Base-by-base conservation (phyloP, 1,284 basidiomycete species). In the Ceratobasidium sp. region DNA sequence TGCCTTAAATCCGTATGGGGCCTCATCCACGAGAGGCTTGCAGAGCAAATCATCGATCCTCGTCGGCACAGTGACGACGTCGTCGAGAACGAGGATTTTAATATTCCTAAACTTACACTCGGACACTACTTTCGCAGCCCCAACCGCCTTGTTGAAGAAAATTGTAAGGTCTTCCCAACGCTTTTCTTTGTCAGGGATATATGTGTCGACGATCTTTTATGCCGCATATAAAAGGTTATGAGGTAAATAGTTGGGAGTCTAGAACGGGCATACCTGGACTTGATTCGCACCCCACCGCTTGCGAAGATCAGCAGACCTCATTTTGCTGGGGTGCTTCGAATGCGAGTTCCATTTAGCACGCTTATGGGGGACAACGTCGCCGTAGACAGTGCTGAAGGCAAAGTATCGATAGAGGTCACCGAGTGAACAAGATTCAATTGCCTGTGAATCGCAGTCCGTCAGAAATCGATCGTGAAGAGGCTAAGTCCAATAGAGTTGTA, bases 1-100 rank as follows among this genome's bases (percentile, higher is more conserved):
- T 48, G 33, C 51, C 47, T 15, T 22, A 17, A 65, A 65, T 17
- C 63, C 48, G 29, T 64, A 33, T 2, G 63, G 63, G 31, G 63
- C 8, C 11, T 31, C 41, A n/a, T 17, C 19, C 7, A 65, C 17
- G 11, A 57, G 29, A 1, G 41, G 44, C 27, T 71, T 71, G 29
- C 29, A 71, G 41, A 71, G 53, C 3, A 71, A 11, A 11, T 71
- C 56, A n/a, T 41, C 27, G 2, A 71, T 44, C 19, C 8, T 57
- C 9, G 7, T 15, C 1, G 56, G 67, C 1, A 59, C 9, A n/a
- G 67, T 24, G 17, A 59, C 41, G 29, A 71, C 44, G 6, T 1
- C 5, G 44, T 71, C 56, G 11, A 71, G 48, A 19, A 59, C 15
- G 17, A 59, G 44, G n/a, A 71, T 24, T 14, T 33, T n/a, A 1